Evolutionary conservation across 2,329 filamentous ascomycete species (phyloP), one percentile per base, ranked within the genome.

Genomic region (Cadophora sp.): DNA sequence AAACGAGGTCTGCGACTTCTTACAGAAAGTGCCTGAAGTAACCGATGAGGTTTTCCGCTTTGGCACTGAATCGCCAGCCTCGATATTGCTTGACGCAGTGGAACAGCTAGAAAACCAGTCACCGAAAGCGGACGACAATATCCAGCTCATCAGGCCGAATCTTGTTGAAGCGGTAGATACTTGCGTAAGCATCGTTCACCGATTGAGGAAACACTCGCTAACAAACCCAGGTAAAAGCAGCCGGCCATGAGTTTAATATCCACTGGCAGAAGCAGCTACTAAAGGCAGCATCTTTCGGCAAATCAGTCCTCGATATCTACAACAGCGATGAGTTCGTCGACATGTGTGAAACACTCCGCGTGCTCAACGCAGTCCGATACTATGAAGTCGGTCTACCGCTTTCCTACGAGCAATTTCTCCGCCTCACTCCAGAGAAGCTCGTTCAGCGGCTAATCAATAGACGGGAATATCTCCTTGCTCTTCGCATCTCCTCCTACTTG

Each of bases 271-370:
- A 98, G 77, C 89, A 96, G 73, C 84, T 99, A 1, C 84, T 99
- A n/a, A 96, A 96, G 78, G 96, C 96, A 6, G 96, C 96, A 0
- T 98, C 95, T 0, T 98, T 97, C 78, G 96, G 96, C 68, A 99
- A 99, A 79, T 98, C 96, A 0, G 96, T 98, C 0, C 85, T 99
- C 3, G 96, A 98, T 74, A 89, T 98, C 14, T 99, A 98, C 80
- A 97, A 96, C 79, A 97, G 94, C 76, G 96, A 99, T 76, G 95
- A 99, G 71, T 99, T 98, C 79, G 96, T 99, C 63, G 95, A 98
- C 70, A 98, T 97, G 90, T 97, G 94, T 73, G 95, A 99, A 79
- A 96, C 91, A 0, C 81, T 99, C 18, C 90, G 96, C 18, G 94
- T 99, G 0, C 84, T 99, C 58, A 98, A 97, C 74, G 95, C 95